Base-by-base conservation (phyloP, 179 eudicot species). In the Amaranthus tricolor region DNA sequence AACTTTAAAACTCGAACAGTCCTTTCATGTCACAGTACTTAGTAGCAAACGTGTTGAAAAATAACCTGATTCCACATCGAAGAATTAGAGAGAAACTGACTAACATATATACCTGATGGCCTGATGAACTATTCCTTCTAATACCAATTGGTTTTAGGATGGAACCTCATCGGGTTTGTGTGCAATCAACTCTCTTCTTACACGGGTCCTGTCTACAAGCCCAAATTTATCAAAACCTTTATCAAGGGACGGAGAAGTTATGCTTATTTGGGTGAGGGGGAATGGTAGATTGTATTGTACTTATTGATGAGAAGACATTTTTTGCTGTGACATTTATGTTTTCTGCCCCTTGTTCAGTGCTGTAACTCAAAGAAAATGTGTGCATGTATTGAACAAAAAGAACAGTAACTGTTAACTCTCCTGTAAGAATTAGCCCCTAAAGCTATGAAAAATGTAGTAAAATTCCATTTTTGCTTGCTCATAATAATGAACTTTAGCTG, bases 21-120 rank as follows among this genome's bases (percentile, higher is more conserved):
- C 16, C 54, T 47, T 60, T 74, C 19, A 16, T 66, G 70, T 54
- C 76, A 71, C 63, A 70, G 59, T 51, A 66, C 24, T 70, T 71
- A 65, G 31, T 45, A 70, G 40, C 40, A 56, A 65, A 66, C 17
- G 31, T 24, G 31, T 24, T 24, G 31, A 2, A 24, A 24, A 24
- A 31, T 31, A 31, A 31, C 2, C 40, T 31, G 40, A 31, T 31
- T 2, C 40, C 40, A 31, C 40, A 31, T 31, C 40, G 40, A 31
- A 31, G 40, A 31, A 31, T 31, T 31, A 31, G 40, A 31, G 40
- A 31, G 40, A 31, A 31, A 4, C 3, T 31, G 40, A 31, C 40
- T 0, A 31, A 31, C 40, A 31, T 31, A 31, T 31, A 31, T 31
- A 31, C 40, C 40, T 31, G 40, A 31, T 31, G 40, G 40, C 40